phyloP scores from a whole-genome alignment of 2,329 filamentous ascomycete species.

The Penicillium sp. region DNA sequence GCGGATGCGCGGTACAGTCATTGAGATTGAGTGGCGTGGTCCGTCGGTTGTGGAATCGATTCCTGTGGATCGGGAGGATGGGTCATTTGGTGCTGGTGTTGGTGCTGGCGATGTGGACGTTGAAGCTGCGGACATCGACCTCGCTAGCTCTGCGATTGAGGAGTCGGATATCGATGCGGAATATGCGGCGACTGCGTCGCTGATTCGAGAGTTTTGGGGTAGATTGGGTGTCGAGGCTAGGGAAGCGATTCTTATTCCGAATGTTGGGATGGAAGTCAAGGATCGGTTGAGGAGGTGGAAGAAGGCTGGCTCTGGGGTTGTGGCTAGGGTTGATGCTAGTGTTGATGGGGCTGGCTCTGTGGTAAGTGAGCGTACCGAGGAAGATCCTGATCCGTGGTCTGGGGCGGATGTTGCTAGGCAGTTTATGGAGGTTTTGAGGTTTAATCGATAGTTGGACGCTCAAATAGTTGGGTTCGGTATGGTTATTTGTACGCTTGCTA shows the following conservation, averaged over 20 bases:
- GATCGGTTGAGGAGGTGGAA: conserved; percentile 26
- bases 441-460: conserved; percentile 34
- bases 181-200: conserved; percentile 31
- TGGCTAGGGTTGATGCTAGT: background rate
- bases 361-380: conserved; percentile 20
- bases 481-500: background rate
- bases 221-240: conserved; percentile 36
- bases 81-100: background rate
- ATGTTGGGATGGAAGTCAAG: conserved; percentile 40
- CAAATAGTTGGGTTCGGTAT: background rate
- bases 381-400: conserved; percentile 35
- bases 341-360: conserved; percentile 7
- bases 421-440: conserved; percentile 47
- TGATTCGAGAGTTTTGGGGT: conserved; percentile 45
- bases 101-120: conserved; percentile 10
- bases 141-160: conserved; percentile 29
- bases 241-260: conserved; percentile 44
- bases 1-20: conserved; percentile 41
- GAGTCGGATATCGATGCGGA: conserved; percentile 42
- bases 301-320: conserved; percentile 12
- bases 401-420: conserved; percentile 45
- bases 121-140: conserved; percentile 27
- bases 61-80: conserved; percentile 5
- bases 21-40: conserved; percentile 46
- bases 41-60: conserved; percentile 34